Percentiles rank a stretch among this genome's conserved stretches.
These are phyloP conservation scores for Arthrobotrys pseudoclavata DNA, from an alignment of 2,329 filamentous ascomycete genomes.

Conservation along the genomic window DNA sequence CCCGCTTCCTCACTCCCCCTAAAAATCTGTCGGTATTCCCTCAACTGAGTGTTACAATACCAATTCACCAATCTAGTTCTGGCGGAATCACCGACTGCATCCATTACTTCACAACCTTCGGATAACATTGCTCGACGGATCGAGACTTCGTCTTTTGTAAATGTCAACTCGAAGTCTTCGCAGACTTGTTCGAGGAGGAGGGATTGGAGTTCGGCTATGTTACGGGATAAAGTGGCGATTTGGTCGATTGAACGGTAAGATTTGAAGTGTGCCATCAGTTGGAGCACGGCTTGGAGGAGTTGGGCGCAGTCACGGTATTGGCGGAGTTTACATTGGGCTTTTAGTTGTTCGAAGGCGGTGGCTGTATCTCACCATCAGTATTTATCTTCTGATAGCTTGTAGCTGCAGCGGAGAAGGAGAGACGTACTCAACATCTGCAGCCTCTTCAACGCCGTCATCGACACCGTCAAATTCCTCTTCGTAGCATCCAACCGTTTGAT, in stretches of 20 bases:
- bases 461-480: constrained; percentile 94
- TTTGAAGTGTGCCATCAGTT: constrained; percentile 99
- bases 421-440: constrained; percentile 86
- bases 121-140: constrained; percentile 78
- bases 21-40: constrained; percentile 96
- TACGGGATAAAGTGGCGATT: constrained; percentile 91
- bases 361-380: constrained; percentile 65
- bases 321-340: constrained; percentile 82
- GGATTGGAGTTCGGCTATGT: constrained; percentile 91
- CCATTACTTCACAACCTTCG: constrained; percentile 93
- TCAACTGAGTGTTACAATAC: constrained; percentile 97
- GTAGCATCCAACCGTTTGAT: constrained; percentile 97
- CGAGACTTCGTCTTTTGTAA: constrained; percentile 86
- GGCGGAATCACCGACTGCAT: constrained; percentile 90
- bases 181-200: constrained; percentile 97
- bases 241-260: constrained; percentile 98
- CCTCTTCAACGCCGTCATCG: constrained; percentile 96
- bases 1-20: constrained; percentile 96
- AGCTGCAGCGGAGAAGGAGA: background rate
- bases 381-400: background rate
- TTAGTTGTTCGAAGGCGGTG: constrained; percentile 96
- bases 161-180: constrained; percentile 96
- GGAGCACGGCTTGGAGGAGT: constrained; percentile 91
- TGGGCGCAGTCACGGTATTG: constrained; percentile 97
- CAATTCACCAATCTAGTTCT: constrained; percentile 86